phyloP scores from a whole-genome alignment of 202 grass and related monocot species.

The Cymbopogon flexuosus region DNA sequence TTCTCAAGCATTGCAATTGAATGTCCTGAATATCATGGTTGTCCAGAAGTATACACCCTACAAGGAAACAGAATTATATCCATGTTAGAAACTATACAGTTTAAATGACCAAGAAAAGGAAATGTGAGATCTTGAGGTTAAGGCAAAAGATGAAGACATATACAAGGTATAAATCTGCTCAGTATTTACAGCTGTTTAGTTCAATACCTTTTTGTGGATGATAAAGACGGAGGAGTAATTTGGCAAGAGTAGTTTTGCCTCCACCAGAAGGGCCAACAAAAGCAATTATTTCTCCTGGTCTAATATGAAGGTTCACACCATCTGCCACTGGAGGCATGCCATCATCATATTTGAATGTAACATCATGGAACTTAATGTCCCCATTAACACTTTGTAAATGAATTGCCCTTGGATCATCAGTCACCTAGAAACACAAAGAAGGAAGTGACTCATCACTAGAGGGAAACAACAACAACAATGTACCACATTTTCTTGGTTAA shows the following conservation, averaged over 20 bases:
- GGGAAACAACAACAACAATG: background rate
- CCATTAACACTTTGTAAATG: slow-evolving; percentile 51
- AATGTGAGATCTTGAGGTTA: background rate
- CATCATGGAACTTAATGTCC: slow-evolving; percentile 63
- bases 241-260: slow-evolving; percentile 76
- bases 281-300: slow-evolving; percentile 62
- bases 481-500: slow-evolving; percentile 13
- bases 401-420: slow-evolving; percentile 48
- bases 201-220: slow-evolving; percentile 62
- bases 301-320: slow-evolving; percentile 57
- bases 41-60: slow-evolving; percentile 67
- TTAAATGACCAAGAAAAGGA: slow-evolving; percentile 15
- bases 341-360: slow-evolving; percentile 61
- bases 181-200: background rate
- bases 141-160: background rate
- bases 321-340: slow-evolving; percentile 46
- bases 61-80: slow-evolving; percentile 1
- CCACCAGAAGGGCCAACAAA: slow-evolving; percentile 72
- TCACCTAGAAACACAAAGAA: slow-evolving; percentile 42
- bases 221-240: slow-evolving; percentile 75
- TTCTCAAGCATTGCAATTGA: slow-evolving; percentile 53
- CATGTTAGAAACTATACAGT: slow-evolving; percentile 6
- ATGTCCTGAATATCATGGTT: slow-evolving; percentile 72
- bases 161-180: background rate
- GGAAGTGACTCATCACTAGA: slow-evolving; percentile 1